Conservation (phyloP, 495 filamentous ascomycete genomes). For the Apiosordaria backusii region DNA sequence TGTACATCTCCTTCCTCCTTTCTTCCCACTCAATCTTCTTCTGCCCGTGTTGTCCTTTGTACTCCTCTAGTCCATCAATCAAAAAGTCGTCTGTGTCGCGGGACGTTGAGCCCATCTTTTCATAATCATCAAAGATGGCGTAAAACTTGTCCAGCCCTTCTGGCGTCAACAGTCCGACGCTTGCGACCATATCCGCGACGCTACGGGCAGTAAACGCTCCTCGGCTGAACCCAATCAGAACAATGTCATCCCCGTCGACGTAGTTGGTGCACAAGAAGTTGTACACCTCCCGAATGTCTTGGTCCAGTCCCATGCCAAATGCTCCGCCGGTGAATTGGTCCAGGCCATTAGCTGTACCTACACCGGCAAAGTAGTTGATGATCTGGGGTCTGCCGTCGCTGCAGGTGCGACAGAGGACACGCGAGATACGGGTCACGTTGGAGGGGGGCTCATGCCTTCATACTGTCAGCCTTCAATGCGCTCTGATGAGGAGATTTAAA, state of each 20-base stretch:
- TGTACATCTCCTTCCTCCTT: constrained; percentile 26
- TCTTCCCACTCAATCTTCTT: constrained; percentile 32
- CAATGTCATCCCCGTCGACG: constrained; percentile 59
- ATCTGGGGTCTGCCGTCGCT: constrained; percentile 37
- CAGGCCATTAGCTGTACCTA: constrained; percentile 41
- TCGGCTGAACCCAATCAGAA: constrained; percentile 65
- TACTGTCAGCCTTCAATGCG: constrained; percentile 16
- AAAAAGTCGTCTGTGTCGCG: constrained; percentile 25
- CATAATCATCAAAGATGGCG: constrained; percentile 56
- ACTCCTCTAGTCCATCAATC: constrained; percentile 17
- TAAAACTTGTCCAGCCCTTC: constrained; percentile 57
- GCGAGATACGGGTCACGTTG: constrained; percentile 45
- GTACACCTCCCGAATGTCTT: constrained; percentile 60
- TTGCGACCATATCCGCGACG: constrained; percentile 56
- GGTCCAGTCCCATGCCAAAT: constrained; percentile 43
- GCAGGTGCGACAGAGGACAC: constrained; percentile 33
- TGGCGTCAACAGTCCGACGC: constrained; percentile 58
- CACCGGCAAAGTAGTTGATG: constrained; percentile 45
- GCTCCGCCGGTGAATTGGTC: constrained; percentile 49
- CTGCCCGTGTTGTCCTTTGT: constrained; percentile 23
- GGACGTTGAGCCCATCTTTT: constrained; percentile 28
- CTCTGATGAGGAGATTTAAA: constrained; percentile 14
- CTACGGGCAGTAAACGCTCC: constrained; percentile 66
- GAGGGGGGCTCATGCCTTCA: constrained; percentile 35
- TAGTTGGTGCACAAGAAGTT: constrained; percentile 64